Evolutionary conservation across 139 green algal genomes (phyloP), one percentile per base, ranked within the genome.

Genomic region (Volvox africanus): DNA sequence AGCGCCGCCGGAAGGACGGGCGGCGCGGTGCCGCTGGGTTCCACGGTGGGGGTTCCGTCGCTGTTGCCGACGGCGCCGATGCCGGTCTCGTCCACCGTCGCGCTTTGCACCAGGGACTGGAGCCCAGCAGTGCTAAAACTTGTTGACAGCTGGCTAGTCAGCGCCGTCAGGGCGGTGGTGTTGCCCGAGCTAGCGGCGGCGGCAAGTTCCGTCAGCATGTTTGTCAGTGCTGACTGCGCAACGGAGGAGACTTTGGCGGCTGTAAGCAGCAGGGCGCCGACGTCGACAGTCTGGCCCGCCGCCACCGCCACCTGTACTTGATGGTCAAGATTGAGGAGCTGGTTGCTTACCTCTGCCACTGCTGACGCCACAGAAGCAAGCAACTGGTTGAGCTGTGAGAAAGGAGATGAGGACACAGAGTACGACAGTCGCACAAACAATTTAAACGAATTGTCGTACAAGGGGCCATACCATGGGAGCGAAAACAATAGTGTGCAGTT

Each of bases 221-320:
- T n/a, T 13, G 80, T 67, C 80, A 86, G 26, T 5, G 55, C 44
- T 9, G 22, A 37, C 55, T 86, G 80, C 80, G 28, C 26, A 6
- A 86, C 80, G 21, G 80, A 67, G 18, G 80, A 28, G 21, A 86
- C 55, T 50, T 86, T 67, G 36, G 80, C 55, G 50, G 55, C 80
- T 44, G 19, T 17, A 12, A 67, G n/a, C 26, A 86, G 36, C 55
- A 67, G 16, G n/a, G 44, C 44, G 24, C 35, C 28, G 28, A 67
- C 28, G 24, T 81, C 75, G 32, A 81, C 1, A 0, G 55, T 24
- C 13, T 71, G 50, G 0, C 36, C n/a, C 16, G 55, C 50, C 32
- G 75, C 75, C 75, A 30, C 75, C 75, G 75, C 75, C 75, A 30
- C 30, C 30, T 9, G 30, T 2, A 17, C 75, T 55, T 81, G 75